Evolutionary conservation across 225 moss, liverwort and hornwort species (phyloP).

Genomic region (Thuidium tamariscinum): DNA sequence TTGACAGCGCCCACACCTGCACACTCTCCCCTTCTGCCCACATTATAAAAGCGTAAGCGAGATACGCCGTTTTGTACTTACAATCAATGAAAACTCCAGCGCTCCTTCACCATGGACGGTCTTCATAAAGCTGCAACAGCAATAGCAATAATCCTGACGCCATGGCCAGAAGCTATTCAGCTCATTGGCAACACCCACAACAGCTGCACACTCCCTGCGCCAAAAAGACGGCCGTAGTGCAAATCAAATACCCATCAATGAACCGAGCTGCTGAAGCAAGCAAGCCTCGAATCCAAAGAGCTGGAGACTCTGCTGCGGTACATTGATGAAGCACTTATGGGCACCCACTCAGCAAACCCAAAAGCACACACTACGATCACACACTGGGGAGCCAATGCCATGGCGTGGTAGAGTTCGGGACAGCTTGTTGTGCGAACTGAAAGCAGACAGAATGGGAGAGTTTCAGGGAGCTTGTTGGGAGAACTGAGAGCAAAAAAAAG

Average conservation of each 20-base stretch:
- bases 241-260: not conserved
- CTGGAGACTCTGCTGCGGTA: not conserved
- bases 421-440: not conserved
- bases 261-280: not conserved
- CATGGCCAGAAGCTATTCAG: not conserved
- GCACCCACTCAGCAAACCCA: not conserved
- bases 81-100: not conserved
- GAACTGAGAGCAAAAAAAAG: not conserved
- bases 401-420: not conserved
- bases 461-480: not conserved
- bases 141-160: not conserved
- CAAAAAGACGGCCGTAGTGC: not conserved
- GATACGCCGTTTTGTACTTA: not conserved
- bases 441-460: not conserved
- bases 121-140: not conserved
- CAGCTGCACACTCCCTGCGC: not conserved
- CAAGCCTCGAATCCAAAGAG: not conserved
- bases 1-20: not conserved
- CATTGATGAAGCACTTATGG: slow-evolving; percentile 2
- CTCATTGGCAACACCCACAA: not conserved
- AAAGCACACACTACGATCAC: not conserved
- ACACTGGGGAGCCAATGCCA: not conserved
- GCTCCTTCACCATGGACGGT: not conserved
- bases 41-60: not conserved
- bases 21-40: not conserved